Conservation (phyloP, 805 yeast species). For the Wickerhamiella parazyma region DNA sequence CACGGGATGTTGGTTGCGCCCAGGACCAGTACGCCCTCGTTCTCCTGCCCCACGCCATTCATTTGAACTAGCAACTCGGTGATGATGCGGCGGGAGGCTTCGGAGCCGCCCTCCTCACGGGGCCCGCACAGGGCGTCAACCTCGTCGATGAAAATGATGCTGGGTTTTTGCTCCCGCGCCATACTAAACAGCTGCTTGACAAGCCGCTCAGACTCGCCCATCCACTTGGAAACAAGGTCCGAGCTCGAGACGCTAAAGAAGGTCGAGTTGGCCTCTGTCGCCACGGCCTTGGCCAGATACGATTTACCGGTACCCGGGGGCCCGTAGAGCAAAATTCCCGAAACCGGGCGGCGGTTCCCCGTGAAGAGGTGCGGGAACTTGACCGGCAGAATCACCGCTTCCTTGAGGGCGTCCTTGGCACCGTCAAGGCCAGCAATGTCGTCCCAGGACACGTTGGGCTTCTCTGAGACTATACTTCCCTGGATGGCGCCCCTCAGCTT, state of each 20-base stretch:
- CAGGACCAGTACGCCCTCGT: slow-evolving; percentile 79
- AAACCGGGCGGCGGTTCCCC: slow-evolving; percentile 85
- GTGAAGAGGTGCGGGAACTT: slow-evolving; percentile 90
- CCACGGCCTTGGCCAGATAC: slow-evolving; percentile 92
- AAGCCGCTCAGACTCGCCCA: slow-evolving; percentile 96
- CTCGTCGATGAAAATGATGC: slow-evolving; percentile 93
- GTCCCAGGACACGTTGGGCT: slow-evolving; percentile 85
- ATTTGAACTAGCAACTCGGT: slow-evolving; percentile 93
- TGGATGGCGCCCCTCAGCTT: slow-evolving; percentile 82
- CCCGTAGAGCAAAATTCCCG: slow-evolving; percentile 78
- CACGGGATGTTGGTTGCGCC: slow-evolving; percentile 99
- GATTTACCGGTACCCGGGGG: slow-evolving; percentile 99
- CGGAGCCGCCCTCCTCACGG: slow-evolving; percentile 95
- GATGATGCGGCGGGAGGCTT: slow-evolving; percentile 89
- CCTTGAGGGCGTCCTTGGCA: slow-evolving; percentile 93
- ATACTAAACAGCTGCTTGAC: slow-evolving; percentile 87
- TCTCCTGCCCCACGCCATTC: slow-evolving; percentile 97
- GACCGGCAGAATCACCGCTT: slow-evolving; percentile 93
- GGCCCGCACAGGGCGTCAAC: slow-evolving; percentile 98
- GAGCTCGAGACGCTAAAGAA: slow-evolving; percentile 94
- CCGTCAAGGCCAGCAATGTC: slow-evolving; percentile 93
- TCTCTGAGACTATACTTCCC: slow-evolving; percentile 82
- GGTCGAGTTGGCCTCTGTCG: slow-evolving; percentile 95
- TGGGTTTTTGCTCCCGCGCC: slow-evolving; percentile 94
- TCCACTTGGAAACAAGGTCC: slow-evolving; percentile 95